phyloP scores from a whole-genome alignment of 371 early-diverging fungal species.

The Polyrhizophydium stewartii region DNA sequence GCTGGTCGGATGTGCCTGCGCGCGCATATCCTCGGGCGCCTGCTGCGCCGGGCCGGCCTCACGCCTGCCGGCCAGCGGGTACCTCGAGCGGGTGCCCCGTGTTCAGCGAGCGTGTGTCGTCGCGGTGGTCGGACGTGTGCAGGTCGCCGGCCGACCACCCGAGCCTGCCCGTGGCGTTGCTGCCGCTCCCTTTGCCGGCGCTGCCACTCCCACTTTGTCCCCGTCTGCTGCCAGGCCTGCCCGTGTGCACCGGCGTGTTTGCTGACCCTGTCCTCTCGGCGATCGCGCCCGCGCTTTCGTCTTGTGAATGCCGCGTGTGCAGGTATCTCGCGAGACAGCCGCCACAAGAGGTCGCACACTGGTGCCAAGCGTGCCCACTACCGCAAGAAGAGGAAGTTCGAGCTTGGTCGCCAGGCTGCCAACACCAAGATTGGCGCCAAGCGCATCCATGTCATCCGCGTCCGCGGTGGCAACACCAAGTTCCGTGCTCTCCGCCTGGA shows the following conservation, averaged over 20 bases:
- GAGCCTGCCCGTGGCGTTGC: too few relatives aligned
- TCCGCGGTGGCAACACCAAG: slow-evolving; percentile 99
- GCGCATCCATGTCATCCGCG: slow-evolving; percentile 93
- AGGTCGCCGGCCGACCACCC: too few relatives aligned
- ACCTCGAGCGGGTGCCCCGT: too few relatives aligned
- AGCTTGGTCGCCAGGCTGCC: slow-evolving; percentile 97
- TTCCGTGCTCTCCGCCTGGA: slow-evolving; percentile 98
- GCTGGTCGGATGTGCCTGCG: too few relatives aligned
- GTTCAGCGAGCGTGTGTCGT: too few relatives aligned
- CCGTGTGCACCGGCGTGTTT: not conserved
- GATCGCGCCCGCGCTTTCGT: not conserved
- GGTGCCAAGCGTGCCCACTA: slow-evolving; percentile 98
- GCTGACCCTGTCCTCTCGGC: not conserved
- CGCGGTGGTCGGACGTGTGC: too few relatives aligned
- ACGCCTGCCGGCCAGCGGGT: too few relatives aligned
- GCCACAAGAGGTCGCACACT: slow-evolving; percentile 97
- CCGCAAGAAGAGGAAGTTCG: slow-evolving; percentile 99
- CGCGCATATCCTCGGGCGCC: too few relatives aligned
- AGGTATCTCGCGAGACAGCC: slow-evolving; percentile 95
- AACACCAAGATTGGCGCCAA: slow-evolving; percentile 97
- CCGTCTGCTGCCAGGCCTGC: too few relatives aligned
- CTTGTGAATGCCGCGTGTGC: not conserved
- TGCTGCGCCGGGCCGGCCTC: too few relatives aligned
- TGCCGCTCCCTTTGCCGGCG: too few relatives aligned
- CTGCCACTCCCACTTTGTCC: too few relatives aligned